phyloP scores from a whole-genome alignment of 192 early-diverging fungal genomes.

The Pecoramyces ruminantium region DNA sequence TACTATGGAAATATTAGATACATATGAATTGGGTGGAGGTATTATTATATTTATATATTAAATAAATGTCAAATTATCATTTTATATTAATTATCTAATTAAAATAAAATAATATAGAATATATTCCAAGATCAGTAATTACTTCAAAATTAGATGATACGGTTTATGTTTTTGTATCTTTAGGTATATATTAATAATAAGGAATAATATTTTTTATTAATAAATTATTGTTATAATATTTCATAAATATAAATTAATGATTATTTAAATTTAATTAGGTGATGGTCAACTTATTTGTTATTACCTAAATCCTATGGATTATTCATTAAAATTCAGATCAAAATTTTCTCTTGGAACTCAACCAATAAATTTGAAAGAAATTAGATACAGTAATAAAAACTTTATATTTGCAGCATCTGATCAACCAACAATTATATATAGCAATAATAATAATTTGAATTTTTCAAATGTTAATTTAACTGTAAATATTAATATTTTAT shows the following conservation, averaged over 20 bases:
- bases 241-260: no score
- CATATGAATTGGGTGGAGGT: constrained; percentile 26
- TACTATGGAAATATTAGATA: constrained; percentile 19
- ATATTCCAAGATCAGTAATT: constrained; percentile 6
- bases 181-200: no score
- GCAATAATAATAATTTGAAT: constrained; percentile 39
- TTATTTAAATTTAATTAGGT: no score
- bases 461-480: constrained; percentile 74
- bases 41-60: no score
- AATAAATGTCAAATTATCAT: no score
- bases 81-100: no score
- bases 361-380: constrained; percentile 39
- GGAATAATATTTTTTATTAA: no score
- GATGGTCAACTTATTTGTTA: constrained; percentile 74
- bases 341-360: constrained; percentile 59
- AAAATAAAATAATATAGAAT: no score
- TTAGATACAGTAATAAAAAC: constrained; percentile 15
- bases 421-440: constrained; percentile 63
- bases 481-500: constrained; percentile 12
- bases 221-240: no score
- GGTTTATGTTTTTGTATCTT: constrained; percentile 54
- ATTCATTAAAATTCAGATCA: constrained; percentile 25
- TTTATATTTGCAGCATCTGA: constrained; percentile 71
- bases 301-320: constrained; percentile 20
- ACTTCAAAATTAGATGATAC: constrained; percentile 41